phyloP scores from a whole-genome alignment of 1,139 yeast species.

The Yamadazyma trypodendri region DNA sequence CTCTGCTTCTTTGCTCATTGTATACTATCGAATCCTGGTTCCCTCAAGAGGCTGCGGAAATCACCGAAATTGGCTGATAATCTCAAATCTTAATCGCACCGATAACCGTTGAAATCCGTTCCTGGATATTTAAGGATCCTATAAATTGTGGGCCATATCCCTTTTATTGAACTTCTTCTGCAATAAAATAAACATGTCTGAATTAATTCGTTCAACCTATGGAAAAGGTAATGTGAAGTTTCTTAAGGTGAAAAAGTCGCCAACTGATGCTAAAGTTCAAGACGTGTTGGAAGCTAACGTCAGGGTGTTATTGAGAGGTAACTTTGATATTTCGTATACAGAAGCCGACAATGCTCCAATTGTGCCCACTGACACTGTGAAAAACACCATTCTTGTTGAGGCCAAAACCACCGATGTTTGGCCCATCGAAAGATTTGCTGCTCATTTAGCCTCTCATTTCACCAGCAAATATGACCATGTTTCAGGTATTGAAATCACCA shows the following conservation, averaged over 20 bases:
- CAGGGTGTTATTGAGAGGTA: conserved; percentile 70
- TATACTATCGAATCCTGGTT: background rate
- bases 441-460: conserved; percentile 80
- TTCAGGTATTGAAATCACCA: conserved; percentile 62
- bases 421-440: conserved; percentile 91
- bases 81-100: conserved; percentile 2
- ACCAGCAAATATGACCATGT: conserved; percentile 73
- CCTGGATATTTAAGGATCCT: conserved; percentile 6
- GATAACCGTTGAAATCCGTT: background rate
- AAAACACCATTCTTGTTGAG: conserved; percentile 79
- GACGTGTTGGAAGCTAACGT: conserved; percentile 85
- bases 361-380: conserved; percentile 93
- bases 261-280: conserved; percentile 66
- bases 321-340: conserved; percentile 77
- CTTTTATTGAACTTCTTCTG: background rate
- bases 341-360: conserved; percentile 83
- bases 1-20: too few relatives aligned
- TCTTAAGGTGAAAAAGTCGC: conserved; percentile 79
- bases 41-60: conserved; percentile 3
- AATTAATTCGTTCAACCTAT: conserved; percentile 57
- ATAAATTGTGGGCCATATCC: conserved; percentile 8
- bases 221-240: conserved; percentile 93
- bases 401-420: conserved; percentile 80
- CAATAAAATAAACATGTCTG: conserved; percentile 11
- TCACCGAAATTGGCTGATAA: conserved; percentile 3